Evolutionary conservation across 176 grass and related monocot species (phyloP), one percentile per base, ranked within the genome.

Genomic region (Dendrocalamus sinicus): DNA sequence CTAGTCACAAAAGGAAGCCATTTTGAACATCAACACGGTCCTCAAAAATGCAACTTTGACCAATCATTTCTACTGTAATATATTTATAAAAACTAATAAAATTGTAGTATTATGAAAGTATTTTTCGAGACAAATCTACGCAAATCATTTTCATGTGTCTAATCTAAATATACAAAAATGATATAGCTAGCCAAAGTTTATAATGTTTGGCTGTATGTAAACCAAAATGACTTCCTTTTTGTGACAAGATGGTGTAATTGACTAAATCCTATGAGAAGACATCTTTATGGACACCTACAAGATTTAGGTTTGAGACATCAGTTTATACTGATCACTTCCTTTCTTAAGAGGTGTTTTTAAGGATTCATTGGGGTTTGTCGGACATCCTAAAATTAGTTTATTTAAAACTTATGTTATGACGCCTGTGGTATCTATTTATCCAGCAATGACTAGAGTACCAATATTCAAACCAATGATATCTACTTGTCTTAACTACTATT

Each of bases 371-470:
- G 15, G 16, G 15, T 65, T 79, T 65, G 15, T 48, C 9, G 41
- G 45, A 79, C 24, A 66, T 79, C 24, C 9, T 57, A 75, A 45
- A 72, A 23, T 37, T 75, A 20, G 19, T 20, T 76, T 54, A 55
- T 58, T 41, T 57, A 62, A 52, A 30, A 68, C 22, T 66, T 69
- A 54, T 23, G 51, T 68, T 81, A 8, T 80, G 63, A 53, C 20
- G 14, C 26, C 28, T 23, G 19, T 37, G 63, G 68, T 81, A 35
- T 52, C 10, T 53, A n/a, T 46, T 81, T 53, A 67, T 68, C 17
- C 57, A 70, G 20, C 63, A 69, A 40, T 54, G 22, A 39, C 47
- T 51, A 62, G 17, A 81, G n/a, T n/a, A 67, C 78, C 32, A 81
- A 53, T 35, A 50, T 75, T 53, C 17, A 6, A 28, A 52, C 48